A percentile compares a stretch with the other conserved stretches of the same genome.
Conservation (phyloP, 768 basidiomycete genomes). For the Hericium erinaceus region DNA sequence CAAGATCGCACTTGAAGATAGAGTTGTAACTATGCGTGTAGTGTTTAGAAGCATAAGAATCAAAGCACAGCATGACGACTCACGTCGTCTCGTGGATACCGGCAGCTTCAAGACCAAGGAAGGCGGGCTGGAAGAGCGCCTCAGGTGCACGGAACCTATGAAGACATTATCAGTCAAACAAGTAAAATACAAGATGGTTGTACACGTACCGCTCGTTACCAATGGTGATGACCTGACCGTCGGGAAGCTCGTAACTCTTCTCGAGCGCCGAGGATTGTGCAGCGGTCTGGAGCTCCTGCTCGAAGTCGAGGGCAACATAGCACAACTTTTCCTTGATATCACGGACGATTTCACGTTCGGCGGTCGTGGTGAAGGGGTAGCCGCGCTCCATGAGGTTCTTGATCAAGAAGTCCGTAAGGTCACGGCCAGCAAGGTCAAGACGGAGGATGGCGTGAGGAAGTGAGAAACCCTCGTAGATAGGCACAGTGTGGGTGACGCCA, state of each 20-base stretch:
- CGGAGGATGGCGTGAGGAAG: conserved; percentile 62
- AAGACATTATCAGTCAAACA: not conserved
- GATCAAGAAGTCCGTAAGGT: conserved; percentile 50
- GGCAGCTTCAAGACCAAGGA: conserved; percentile 69
- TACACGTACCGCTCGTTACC: conserved; percentile 72
- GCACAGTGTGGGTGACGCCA: conserved; percentile 64
- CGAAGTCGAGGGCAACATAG: conserved; percentile 66
- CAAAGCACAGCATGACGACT: conserved; percentile 7
- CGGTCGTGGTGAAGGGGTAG: conserved; percentile 55
- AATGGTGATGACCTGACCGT: conserved; percentile 64
- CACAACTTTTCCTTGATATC: conserved; percentile 80
- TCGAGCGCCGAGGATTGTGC: conserved; percentile 56
- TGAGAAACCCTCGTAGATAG: conserved; percentile 66
- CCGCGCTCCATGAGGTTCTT: conserved; percentile 51
- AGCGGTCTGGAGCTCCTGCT: conserved; percentile 64
- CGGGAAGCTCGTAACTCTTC: conserved; percentile 65
- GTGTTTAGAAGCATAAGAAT: not conserved
- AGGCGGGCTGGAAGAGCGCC: conserved; percentile 87
- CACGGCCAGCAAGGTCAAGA: conserved; percentile 58
- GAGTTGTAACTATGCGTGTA: conserved; percentile 42
- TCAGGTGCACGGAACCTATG: conserved; percentile 77
- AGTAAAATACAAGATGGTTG: not conserved
- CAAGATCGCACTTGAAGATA: conserved; percentile 61
- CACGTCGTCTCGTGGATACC: conserved; percentile 84
- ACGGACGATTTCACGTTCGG: conserved; percentile 52